Evolutionary conservation across 768 basidiomycete species (phyloP).

Genomic region (Xerocomus spinulosus): DNA sequence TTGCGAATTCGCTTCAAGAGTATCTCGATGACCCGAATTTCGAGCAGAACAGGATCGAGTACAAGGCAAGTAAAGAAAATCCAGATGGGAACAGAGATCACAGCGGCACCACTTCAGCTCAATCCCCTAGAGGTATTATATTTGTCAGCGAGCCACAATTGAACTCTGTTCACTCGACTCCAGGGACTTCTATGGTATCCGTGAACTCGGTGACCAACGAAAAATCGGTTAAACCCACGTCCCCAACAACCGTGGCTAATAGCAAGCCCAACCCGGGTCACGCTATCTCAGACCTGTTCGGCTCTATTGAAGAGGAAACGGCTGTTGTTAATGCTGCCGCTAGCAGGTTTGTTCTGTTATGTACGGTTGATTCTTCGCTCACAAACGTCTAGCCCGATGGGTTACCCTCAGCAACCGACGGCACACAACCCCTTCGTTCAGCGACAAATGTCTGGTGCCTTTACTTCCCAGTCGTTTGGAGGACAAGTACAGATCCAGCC

Average conservation of each 20-base stretch:
- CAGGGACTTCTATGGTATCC: constrained; percentile 16
- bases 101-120: constrained; percentile 8
- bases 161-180: constrained; percentile 3
- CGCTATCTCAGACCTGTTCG: constrained; percentile 79
- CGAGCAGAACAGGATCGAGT: constrained; percentile 91
- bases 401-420: constrained; percentile 55
- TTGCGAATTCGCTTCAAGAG: constrained; percentile 92
- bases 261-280: constrained; percentile 39
- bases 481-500: constrained; percentile 48
- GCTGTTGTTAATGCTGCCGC: constrained; percentile 65
- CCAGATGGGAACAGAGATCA: constrained; percentile 40
- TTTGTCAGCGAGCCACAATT: no score
- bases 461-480: constrained; percentile 40
- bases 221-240: constrained; percentile 20
- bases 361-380: constrained; percentile 4
- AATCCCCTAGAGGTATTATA: constrained; percentile 16
- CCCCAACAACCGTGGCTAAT: constrained; percentile 23
- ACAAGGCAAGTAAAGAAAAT: constrained; percentile 73
- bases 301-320: constrained; percentile 79
- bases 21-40: constrained; percentile 97
- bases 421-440: constrained; percentile 76
- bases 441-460: constrained; percentile 48
- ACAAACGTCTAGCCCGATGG: constrained; percentile 38
- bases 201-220: constrained; percentile 17
- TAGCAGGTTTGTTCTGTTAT: constrained; percentile 36